Conservation (phyloP, 2,329 filamentous ascomycete species). For the Fusarium sp. region DNA sequence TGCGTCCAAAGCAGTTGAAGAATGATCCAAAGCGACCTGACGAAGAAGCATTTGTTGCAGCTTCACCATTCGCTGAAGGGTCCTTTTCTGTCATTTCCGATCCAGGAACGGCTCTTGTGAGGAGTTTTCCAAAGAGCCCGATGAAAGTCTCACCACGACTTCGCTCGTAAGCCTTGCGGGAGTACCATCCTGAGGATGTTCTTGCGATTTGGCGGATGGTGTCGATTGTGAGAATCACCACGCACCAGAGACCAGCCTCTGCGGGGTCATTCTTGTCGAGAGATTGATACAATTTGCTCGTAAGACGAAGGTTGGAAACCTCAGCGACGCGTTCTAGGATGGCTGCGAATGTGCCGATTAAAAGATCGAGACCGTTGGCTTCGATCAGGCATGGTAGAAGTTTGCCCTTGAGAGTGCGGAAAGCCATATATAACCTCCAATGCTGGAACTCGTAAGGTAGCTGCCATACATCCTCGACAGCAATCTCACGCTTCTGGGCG, state of each 20-base stretch:
- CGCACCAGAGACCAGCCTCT: slow-evolving; percentile 55
- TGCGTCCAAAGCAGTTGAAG: slow-evolving; percentile 38
- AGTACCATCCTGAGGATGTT: slow-evolving; percentile 75
- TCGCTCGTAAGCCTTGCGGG: slow-evolving; percentile 85
- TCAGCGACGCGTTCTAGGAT: slow-evolving; percentile 63
- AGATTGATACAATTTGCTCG: slow-evolving; percentile 54
- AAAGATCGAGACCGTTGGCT: slow-evolving; percentile 84
- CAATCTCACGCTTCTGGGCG: slow-evolving; percentile 74
- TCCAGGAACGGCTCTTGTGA: slow-evolving; percentile 56
- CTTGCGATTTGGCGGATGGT: slow-evolving; percentile 53
- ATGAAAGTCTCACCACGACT: slow-evolving; percentile 77
- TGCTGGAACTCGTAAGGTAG: slow-evolving; percentile 88
- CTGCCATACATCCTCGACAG: slow-evolving; percentile 85
- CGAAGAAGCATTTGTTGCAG: not conserved
- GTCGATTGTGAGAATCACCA: slow-evolving; percentile 55
- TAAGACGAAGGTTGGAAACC: slow-evolving; percentile 56
- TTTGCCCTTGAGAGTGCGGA: slow-evolving; percentile 78
- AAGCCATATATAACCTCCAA: slow-evolving; percentile 77
- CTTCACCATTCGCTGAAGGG: slow-evolving; percentile 21
- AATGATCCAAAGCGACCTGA: slow-evolving; percentile 12
- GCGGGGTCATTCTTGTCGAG: slow-evolving; percentile 50
- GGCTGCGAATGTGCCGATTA: slow-evolving; percentile 74
- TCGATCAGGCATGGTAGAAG: slow-evolving; percentile 77
- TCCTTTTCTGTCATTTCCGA: slow-evolving; percentile 56
- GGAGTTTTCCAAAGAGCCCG: slow-evolving; percentile 55